These are phyloP conservation scores for Claviceps sp. DNA, from an alignment of 2,329 filamentous ascomycete genomes.

Conservation along the genomic window DNA sequence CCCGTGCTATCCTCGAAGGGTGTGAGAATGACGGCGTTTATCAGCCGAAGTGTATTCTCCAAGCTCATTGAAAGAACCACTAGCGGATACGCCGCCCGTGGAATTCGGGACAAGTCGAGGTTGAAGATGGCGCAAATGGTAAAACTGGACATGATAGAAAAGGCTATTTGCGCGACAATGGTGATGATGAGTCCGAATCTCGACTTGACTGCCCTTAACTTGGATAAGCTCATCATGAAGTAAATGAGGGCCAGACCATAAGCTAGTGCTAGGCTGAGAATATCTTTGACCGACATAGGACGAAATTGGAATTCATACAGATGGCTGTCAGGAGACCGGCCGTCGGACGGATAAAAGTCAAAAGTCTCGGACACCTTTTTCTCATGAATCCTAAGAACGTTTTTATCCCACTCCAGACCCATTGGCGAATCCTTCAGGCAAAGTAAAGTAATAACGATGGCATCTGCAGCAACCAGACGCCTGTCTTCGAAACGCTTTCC, in stretches of 20 bases:
- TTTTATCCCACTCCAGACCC: constrained; percentile 51
- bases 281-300: constrained; percentile 56
- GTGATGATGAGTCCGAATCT: constrained; percentile 59
- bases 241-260: constrained; percentile 53
- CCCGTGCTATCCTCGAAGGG: constrained; percentile 55
- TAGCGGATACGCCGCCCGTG: constrained; percentile 59
- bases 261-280: constrained; percentile 47
- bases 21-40: constrained; percentile 63
- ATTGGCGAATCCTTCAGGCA: constrained; percentile 53
- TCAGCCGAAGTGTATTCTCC: constrained; percentile 66
- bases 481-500: constrained; percentile 63
- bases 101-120: constrained; percentile 62
- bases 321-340: constrained; percentile 38
- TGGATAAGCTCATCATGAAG: constrained; percentile 52
- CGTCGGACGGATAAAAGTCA: constrained; percentile 50
- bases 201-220: constrained; percentile 62
- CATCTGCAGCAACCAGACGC: constrained; percentile 57
- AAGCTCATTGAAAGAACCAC: constrained; percentile 66
- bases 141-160: constrained; percentile 67
- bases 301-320: constrained; percentile 70
- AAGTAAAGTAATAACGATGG: constrained; percentile 64
- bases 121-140: constrained; percentile 65
- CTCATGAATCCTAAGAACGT: constrained; percentile 40
- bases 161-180: constrained; percentile 53
- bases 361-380: constrained; percentile 38